Evolutionary conservation across 2,329 filamentous ascomycete genomes (phyloP).

Genomic region (Colletotrichum sp.): DNA sequence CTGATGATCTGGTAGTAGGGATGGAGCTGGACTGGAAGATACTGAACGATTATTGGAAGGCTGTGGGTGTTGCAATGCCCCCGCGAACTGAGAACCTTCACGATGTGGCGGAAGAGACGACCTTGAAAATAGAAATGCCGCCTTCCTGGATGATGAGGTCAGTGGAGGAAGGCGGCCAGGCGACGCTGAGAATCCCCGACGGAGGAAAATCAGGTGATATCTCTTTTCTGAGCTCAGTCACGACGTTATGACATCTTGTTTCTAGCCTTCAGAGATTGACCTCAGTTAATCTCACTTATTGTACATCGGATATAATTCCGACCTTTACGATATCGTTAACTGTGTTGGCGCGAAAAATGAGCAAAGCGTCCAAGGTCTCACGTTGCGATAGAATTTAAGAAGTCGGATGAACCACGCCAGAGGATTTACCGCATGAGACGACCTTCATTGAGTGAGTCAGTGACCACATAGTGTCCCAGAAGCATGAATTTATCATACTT

Average conservation of each 20-base stretch:
- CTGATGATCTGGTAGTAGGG: not conserved
- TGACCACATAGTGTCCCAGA: not conserved
- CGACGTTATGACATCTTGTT: not conserved
- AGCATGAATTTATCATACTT: not conserved
- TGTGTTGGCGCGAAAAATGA: not conserved
- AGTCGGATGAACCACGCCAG: not conserved
- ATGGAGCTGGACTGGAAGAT: not conserved
- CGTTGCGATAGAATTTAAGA: not conserved
- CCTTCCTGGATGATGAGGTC: not conserved
- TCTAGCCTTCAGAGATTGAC: not conserved
- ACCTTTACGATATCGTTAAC: not conserved
- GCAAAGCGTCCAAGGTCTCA: not conserved
- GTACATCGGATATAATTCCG: not conserved
- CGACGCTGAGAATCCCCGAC: not conserved
- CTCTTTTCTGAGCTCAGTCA: not conserved
- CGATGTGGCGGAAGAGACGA: not conserved
- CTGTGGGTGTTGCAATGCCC: not conserved
- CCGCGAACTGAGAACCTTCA: not conserved
- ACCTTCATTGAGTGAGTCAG: not conserved
- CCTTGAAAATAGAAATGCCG: not conserved
- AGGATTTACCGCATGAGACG: not conserved
- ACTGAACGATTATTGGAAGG: not conserved
- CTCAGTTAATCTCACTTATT: not conserved
- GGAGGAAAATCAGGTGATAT: not conserved
- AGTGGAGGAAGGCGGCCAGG: not conserved